These are phyloP conservation scores for Exophiala xenobiotica DNA, from an alignment of 2,329 filamentous ascomycete genomes.

Conservation along the genomic window DNA sequence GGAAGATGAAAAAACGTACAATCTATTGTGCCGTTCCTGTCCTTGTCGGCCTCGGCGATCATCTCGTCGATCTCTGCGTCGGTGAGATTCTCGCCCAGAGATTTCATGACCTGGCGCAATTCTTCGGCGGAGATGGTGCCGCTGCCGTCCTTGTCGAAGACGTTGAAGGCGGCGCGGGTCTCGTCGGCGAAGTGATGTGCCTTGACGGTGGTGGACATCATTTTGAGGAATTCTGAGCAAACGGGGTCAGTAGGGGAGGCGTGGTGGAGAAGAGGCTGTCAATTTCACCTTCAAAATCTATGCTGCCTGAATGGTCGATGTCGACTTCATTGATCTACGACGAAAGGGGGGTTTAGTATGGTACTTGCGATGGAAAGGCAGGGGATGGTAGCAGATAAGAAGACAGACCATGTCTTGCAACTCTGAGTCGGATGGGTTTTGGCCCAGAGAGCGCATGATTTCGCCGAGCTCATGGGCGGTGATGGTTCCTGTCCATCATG, in stretches of 20 bases:
- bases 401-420: constrained; percentile 56
- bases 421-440: constrained; percentile 62
- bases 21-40: constrained; percentile 64
- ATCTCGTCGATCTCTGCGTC: constrained; percentile 66
- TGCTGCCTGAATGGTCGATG: constrained; percentile 63
- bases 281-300: constrained; percentile 63
- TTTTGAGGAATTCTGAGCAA: constrained; percentile 60
- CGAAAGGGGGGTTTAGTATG: not conserved
- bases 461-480: constrained; percentile 63
- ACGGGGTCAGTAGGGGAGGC: not conserved
- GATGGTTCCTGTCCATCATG: constrained; percentile 54
- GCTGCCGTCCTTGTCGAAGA: constrained; percentile 66
- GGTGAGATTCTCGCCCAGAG: constrained; percentile 63
- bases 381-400: not conserved
- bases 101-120: constrained; percentile 63
- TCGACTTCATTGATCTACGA: constrained; percentile 62
- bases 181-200: constrained; percentile 63
- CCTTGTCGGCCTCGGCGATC: constrained; percentile 64
- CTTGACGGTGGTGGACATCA: constrained; percentile 65
- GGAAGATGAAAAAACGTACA: constrained; percentile 46
- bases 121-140: constrained; percentile 65
- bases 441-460: constrained; percentile 63
- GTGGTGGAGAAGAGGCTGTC: too few relatives aligned
- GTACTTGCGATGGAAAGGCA: not conserved
- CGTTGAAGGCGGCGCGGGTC: constrained; percentile 62